Evolutionary conservation across 148 eudicot species (phyloP).

Genomic region (Linanthus parryae): DNA sequence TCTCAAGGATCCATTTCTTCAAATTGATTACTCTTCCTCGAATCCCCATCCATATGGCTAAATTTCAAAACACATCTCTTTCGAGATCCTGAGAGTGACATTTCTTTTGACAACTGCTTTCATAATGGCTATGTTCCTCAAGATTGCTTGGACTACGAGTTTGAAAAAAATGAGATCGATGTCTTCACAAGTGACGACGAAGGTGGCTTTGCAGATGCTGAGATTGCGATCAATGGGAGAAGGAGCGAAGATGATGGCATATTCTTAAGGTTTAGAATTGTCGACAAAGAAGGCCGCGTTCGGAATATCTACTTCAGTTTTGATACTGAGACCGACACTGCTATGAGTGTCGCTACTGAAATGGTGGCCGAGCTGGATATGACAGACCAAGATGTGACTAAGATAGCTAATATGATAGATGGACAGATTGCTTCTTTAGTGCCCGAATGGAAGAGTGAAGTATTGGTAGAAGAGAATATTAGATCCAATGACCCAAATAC

Average conservation of each 20-base stretch:
- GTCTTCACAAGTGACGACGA: neutral
- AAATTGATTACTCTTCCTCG: neutral
- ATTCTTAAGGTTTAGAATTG: slow-evolving; percentile 5
- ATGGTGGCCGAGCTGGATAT: slow-evolving; percentile 78
- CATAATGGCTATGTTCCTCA: no score
- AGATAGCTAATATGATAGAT: slow-evolving; percentile 79
- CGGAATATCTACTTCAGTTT: slow-evolving; percentile 83
- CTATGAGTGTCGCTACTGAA: slow-evolving; percentile 66
- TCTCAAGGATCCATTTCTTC: slow-evolving; percentile 4
- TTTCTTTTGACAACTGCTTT: neutral
- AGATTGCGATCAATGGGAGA: neutral
- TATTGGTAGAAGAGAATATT: slow-evolving; percentile 19
- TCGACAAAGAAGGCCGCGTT: slow-evolving; percentile 18
- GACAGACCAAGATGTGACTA: slow-evolving; percentile 63
- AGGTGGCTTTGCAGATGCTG: neutral
- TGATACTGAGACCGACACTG: slow-evolving; percentile 64
- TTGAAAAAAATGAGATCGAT: slow-evolving; percentile 1
- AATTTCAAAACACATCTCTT: neutral
- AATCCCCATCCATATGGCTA: neutral
- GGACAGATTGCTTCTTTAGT: slow-evolving; percentile 47
- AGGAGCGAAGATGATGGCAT: slow-evolving; percentile 1
- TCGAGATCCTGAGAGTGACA: neutral
- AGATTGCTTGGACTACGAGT: neutral
- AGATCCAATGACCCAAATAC: neutral
- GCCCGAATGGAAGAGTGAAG: slow-evolving; percentile 52